Base-by-base conservation (phyloP, 805 yeast genomes). In the Kluyveromyces nonfermentans region DNA sequence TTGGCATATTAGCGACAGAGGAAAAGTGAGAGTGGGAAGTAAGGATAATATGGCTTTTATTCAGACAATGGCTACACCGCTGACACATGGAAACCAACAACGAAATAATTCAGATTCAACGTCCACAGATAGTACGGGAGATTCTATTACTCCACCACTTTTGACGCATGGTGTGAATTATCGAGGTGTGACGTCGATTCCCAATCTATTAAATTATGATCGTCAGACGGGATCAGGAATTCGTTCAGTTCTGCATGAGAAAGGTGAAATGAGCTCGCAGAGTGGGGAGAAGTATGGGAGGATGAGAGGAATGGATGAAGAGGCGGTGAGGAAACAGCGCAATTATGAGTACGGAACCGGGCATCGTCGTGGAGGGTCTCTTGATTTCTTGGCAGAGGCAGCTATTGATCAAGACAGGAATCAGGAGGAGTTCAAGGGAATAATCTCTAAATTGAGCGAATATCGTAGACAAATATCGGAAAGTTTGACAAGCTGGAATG, bases 161-260 rank as follows among this genome's bases (percentile, higher is more conserved):
- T 17, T 38, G n/a, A 15, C 41, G 7, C 41, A 38, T 12, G 31
- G 41, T 10, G 34, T 25, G 16, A 28, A 33, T 17, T 38, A 38
- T 33, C 33, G 20, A n/a, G 28, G 41, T 19, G 41, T 38, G 15
- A 28, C 41, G 19, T 38, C 41, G 21, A 38, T 38, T 6, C 41
- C 41, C 7, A 38, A 38, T 28, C 34, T 38, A n/a, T 38, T 38
- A 22, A 38, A 38, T 33, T 38, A 38, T 33, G 41, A 38, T 21
- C 20, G 41, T 12, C 41, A 38, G 18, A 18, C 33, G 7, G 34
- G 31, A 10, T 38, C 41, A 28, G 34, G 41, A 17, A 38, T 38
- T 38, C 33, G 41, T 9, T 9, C 41, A 28, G 22, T 10, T 16
- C 14, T 14, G 34, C 6, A 15, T 14, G 12, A 25, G 12, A 25